A percentile compares a stretch with the other conserved stretches of the same genome.
These are phyloP conservation scores for Apiospora sp. DNA, from an alignment of 2,329 filamentous ascomycete species.

Conservation along the genomic window DNA sequence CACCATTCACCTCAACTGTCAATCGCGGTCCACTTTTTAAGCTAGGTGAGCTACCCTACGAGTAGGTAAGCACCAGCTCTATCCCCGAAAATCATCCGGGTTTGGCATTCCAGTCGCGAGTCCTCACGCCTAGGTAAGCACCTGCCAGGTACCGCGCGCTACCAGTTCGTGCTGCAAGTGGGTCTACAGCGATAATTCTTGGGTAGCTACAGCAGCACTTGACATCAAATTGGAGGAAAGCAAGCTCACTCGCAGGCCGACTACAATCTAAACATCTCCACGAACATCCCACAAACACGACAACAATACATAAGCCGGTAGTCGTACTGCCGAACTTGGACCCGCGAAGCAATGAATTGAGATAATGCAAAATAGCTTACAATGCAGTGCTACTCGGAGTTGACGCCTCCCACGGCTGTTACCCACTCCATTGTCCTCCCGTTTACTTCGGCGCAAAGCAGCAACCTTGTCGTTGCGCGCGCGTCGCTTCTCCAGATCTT, in stretches of 20 bases:
- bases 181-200: constrained; percentile 13
- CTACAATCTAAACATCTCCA: not conserved
- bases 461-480: constrained; percentile 90
- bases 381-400: constrained; percentile 98
- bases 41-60: not conserved
- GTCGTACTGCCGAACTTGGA: constrained; percentile 18
- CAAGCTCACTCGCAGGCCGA: constrained; percentile 1
- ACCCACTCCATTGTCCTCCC: constrained; percentile 84
- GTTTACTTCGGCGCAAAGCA: constrained; percentile 77
- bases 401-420: constrained; percentile 92
- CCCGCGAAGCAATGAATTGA: constrained; percentile 31
- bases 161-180: constrained; percentile 13
- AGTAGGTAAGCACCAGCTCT: not conserved
- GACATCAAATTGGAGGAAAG: constrained; percentile 13
- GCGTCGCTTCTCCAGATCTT: constrained; percentile 95
- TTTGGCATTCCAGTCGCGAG: constrained; percentile 11
- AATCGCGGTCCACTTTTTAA: not conserved
- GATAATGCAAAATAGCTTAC: constrained; percentile 38
- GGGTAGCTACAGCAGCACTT: constrained; percentile 21
- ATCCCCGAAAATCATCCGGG: constrained; percentile 11
- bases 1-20: not conserved
- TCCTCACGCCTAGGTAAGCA: not conserved
- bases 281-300: constrained; percentile 9
- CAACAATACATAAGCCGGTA: constrained; percentile 7
- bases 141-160: constrained; percentile 17